phyloP scores from a whole-genome alignment of 257 asterid species.

The Cinchona pubescens region DNA sequence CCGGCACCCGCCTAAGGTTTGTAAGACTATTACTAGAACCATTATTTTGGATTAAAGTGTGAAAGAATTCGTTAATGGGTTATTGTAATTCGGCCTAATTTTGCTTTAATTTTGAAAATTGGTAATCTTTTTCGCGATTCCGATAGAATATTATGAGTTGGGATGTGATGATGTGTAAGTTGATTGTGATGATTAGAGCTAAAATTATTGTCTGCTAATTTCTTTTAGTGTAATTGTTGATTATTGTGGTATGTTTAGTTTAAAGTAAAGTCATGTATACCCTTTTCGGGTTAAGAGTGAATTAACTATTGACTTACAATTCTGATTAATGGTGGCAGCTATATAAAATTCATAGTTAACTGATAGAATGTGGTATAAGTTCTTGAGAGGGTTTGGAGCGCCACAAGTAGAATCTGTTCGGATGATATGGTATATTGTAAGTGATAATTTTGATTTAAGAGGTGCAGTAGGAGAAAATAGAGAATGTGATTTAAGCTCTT shows the following conservation, averaged over 20 bases:
- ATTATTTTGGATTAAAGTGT: conserved; percentile 1
- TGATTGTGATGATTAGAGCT: not conserved
- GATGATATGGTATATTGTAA: too few species aligned
- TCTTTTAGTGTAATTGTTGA: not conserved
- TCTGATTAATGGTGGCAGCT: not conserved
- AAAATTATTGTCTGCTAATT: not conserved
- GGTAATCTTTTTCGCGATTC: not conserved
- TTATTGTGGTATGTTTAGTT: not conserved
- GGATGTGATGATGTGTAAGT: conserved; percentile 1
- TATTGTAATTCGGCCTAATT: conserved; percentile 2
- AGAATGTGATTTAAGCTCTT: too few species aligned
- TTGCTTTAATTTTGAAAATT: not conserved
- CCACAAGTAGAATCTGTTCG: too few species aligned
- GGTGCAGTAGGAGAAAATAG: too few species aligned
- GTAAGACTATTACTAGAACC: conserved; percentile 11
- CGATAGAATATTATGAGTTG: not conserved
- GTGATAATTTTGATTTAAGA: too few species aligned
- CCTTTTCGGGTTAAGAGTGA: not conserved
- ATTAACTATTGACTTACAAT: not conserved
- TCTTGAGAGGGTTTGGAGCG: too few species aligned
- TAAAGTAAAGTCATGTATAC: not conserved
- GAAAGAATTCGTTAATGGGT: not conserved
- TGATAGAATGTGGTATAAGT: not conserved
- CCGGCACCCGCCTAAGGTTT: conserved; percentile 86
- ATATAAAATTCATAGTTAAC: not conserved